Evolutionary conservation across 768 basidiomycete species (phyloP).

Genomic region (Sporobolomyces pararoseus): DNA sequence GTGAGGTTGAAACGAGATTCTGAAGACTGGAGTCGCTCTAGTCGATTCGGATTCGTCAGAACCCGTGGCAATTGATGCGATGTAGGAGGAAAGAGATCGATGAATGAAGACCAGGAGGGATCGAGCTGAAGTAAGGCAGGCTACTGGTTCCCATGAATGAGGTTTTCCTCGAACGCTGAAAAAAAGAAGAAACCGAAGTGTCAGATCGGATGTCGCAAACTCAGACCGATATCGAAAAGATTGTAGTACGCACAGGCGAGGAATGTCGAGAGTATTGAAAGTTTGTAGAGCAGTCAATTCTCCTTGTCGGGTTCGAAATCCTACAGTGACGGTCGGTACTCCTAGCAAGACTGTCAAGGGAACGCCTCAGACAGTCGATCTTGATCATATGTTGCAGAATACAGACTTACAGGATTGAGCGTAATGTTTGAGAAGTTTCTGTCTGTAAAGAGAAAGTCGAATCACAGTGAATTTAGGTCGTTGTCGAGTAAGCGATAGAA

Average conservation of each 20-base stretch:
- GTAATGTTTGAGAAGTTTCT: slow-evolving; percentile 88
- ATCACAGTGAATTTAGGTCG: background rate
- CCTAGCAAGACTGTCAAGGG: slow-evolving; percentile 62
- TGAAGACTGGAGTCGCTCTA: slow-evolving; percentile 29
- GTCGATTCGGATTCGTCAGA: too few species aligned
- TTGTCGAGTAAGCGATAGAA: too few species aligned
- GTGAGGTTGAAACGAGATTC: slow-evolving; percentile 33
- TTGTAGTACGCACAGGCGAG: slow-evolving; percentile 55
- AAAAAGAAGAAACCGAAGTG: too few species aligned
- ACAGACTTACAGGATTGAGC: slow-evolving; percentile 63
- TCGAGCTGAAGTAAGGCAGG: slow-evolving; percentile 72
- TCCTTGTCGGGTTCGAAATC: slow-evolving; percentile 77
- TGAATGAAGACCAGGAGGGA: slow-evolving; percentile 60
- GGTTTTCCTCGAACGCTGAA: slow-evolving; percentile 63
- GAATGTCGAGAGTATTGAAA: slow-evolving; percentile 75
- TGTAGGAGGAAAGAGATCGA: background rate
- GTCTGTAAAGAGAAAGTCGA: slow-evolving; percentile 46
- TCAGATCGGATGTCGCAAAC: too few species aligned
- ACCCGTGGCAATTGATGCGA: too few species aligned
- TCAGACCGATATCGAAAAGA: too few species aligned
- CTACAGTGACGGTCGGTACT: slow-evolving; percentile 83
- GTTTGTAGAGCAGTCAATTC: slow-evolving; percentile 62
- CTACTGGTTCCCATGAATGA: slow-evolving; percentile 69
- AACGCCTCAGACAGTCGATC: background rate
- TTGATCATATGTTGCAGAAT: background rate